Percentiles rank a stretch among this genome's conserved stretches.
Evolutionary conservation across 805 yeast species (phyloP).

Genomic region (Scheffersomyces stipitis): DNA sequence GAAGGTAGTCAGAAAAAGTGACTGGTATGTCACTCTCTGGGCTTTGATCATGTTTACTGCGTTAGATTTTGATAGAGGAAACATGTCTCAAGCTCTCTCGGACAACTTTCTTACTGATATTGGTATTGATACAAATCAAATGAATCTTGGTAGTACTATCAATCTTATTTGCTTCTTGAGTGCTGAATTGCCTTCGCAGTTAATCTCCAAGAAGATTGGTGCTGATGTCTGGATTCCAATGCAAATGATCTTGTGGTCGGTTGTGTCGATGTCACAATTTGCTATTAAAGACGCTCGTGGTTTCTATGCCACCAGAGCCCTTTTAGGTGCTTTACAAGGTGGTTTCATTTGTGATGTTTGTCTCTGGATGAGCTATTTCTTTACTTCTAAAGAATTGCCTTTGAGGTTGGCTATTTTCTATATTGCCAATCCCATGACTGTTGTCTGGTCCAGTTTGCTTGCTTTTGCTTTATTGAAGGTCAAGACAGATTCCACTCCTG

Average conservation of each 20-base stretch:
- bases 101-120: slow-evolving; percentile 22
- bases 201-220: slow-evolving; percentile 24
- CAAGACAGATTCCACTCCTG: slow-evolving; percentile 42
- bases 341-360: slow-evolving; percentile 57
- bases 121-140: slow-evolving; percentile 21
- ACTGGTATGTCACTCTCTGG: slow-evolving; percentile 22
- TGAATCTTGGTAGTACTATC: slow-evolving; percentile 22
- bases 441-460: slow-evolving; percentile 45
- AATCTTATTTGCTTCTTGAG: slow-evolving; percentile 20
- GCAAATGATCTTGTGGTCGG: slow-evolving; percentile 23
- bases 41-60: slow-evolving; percentile 23
- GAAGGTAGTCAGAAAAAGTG: slow-evolving; percentile 17
- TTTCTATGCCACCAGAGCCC: slow-evolving; percentile 21
- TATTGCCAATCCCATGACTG: slow-evolving; percentile 52
- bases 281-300: slow-evolving; percentile 16
- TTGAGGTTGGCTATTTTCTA: slow-evolving; percentile 60
- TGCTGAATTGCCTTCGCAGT: slow-evolving; percentile 26
- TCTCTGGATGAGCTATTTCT: slow-evolving; percentile 67
- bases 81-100: slow-evolving; percentile 23
- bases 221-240: slow-evolving; percentile 25
- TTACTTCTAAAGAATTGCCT: slow-evolving; percentile 57
- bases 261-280: slow-evolving; percentile 21
- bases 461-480: slow-evolving; percentile 54
- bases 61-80: slow-evolving; percentile 24
- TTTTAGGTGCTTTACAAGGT: slow-evolving; percentile 25